A percentile compares a stretch with the other conserved stretches of the same genome.
phyloP scores from a whole-genome alignment of 768 basidiomycete species.

The Sistotremastrum suecicum region DNA sequence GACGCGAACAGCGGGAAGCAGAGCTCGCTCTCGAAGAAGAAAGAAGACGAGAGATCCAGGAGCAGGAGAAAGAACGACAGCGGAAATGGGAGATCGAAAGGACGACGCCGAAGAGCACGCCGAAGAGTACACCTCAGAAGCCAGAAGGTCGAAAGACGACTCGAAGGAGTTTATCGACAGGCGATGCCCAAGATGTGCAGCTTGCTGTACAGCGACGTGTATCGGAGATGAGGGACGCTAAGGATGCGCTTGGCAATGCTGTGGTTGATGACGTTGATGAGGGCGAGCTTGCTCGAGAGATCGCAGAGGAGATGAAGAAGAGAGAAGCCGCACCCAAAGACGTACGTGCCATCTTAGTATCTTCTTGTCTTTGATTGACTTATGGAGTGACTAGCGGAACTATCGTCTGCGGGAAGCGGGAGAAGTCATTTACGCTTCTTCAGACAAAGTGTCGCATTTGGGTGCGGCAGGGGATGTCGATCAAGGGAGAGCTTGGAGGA shows the following conservation, averaged over 20 bases:
- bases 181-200: constrained; percentile 42
- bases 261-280: constrained; percentile 5
- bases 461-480: constrained; percentile 72
- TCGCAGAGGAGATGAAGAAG: constrained; percentile 59
- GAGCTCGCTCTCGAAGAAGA: too few species aligned
- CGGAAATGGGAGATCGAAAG: too few species aligned
- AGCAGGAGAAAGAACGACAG: too few species aligned
- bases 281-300: constrained; percentile 26
- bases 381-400: constrained; percentile 27
- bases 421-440: constrained; percentile 64
- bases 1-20: too few species aligned
- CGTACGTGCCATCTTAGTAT: not conserved
- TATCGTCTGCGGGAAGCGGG: constrained; percentile 75
- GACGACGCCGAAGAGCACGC: constrained; percentile 6
- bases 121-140: not conserved
- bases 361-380: not conserved
- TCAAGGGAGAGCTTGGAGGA: constrained; percentile 70
- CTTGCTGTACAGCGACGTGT: constrained; percentile 2
- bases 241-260: constrained; percentile 14
- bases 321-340: constrained; percentile 21
- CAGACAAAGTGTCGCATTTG: constrained; percentile 57
- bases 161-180: constrained; percentile 66
- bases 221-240: constrained; percentile 3
- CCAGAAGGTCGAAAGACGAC: not conserved
- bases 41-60: too few species aligned